phyloP scores from a whole-genome alignment of 352 stramenopile genomes.

The Saprolegnia parasitica region DNA sequence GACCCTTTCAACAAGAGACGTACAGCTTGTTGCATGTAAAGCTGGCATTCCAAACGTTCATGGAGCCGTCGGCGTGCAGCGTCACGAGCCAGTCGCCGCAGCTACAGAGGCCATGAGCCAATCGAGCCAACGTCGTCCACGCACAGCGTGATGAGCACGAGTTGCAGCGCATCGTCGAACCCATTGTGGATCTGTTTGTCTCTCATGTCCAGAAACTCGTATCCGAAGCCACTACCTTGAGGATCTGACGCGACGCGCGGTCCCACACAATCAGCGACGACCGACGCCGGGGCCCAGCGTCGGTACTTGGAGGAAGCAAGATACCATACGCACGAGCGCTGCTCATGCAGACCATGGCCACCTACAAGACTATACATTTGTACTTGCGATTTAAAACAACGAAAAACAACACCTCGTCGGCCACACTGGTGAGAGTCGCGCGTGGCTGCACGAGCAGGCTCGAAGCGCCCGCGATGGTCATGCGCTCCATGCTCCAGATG shows the following conservation, averaged over 20 bases:
- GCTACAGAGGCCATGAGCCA: conserved; percentile 28
- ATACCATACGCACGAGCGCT: conserved; percentile 9
- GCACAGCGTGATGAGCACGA: conserved; percentile 33
- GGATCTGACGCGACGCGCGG: background rate
- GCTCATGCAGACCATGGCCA: conserved; percentile 3
- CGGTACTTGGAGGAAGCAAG: background rate
- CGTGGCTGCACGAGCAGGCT: background rate
- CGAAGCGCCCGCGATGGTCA: background rate
- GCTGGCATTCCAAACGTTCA: conserved; percentile 53
- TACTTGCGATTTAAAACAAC: background rate
- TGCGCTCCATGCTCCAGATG: background rate
- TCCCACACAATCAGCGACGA: conserved; percentile 21
- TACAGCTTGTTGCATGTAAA: conserved; percentile 5
- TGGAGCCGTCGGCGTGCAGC: conserved; percentile 36
- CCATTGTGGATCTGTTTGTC: conserved; percentile 31
- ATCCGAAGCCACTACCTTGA: conserved; percentile 38
- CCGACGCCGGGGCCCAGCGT: background rate
- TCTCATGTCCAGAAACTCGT: conserved; percentile 31
- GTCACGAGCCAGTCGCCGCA: conserved; percentile 55
- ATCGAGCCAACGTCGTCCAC: conserved; percentile 31
- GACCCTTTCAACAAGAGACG: background rate
- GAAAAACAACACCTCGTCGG: background rate
- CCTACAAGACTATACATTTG: background rate
- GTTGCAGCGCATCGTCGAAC: conserved; percentile 20
- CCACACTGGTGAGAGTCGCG: background rate